Evolutionary conservation across 352 stramenopile genomes (phyloP).

Genomic region (Phytophthora ohioensis): DNA sequence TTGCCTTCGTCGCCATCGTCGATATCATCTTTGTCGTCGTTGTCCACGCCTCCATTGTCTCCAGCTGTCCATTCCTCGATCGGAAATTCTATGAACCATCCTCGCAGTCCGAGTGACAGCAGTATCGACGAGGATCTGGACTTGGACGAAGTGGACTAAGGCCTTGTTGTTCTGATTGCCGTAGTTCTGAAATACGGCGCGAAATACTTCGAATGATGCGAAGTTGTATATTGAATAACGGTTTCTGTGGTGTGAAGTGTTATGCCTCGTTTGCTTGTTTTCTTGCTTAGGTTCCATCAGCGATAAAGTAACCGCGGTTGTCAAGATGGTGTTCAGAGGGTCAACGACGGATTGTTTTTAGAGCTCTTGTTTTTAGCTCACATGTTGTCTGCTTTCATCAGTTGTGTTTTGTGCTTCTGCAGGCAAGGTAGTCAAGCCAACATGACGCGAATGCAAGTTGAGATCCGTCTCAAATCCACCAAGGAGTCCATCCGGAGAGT

Average conservation of each 20-base stretch:
- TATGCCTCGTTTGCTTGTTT: background rate
- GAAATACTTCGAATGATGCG: constrained; percentile 23
- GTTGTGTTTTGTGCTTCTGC: background rate
- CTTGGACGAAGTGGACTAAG: constrained; percentile 75
- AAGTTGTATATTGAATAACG: constrained; percentile 44
- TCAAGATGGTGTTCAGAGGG: constrained; percentile 5
- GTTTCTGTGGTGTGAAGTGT: constrained; percentile 6
- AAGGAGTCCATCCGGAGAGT: constrained; percentile 14
- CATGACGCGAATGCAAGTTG: constrained; percentile 39
- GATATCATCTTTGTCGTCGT: constrained; percentile 27
- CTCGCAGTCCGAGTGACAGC: constrained; percentile 42
- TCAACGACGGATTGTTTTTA: constrained; percentile 26
- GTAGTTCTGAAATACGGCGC: constrained; percentile 9
- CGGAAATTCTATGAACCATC: constrained; percentile 11
- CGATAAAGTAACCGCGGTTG: background rate
- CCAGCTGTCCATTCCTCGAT: constrained; percentile 22
- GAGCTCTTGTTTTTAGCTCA: constrained; percentile 23
- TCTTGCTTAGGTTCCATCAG: constrained; percentile 3
- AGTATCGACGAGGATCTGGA: constrained; percentile 73
- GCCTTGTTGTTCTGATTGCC: constrained; percentile 1
- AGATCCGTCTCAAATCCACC: constrained; percentile 37
- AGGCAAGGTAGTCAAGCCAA: background rate
- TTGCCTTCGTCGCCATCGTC: constrained; percentile 45
- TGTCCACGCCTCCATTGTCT: constrained; percentile 22
- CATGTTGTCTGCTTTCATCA: constrained; percentile 1